Evolutionary conservation across 331 rosid species (phyloP).

Genomic region (Acacia pycnantha): DNA sequence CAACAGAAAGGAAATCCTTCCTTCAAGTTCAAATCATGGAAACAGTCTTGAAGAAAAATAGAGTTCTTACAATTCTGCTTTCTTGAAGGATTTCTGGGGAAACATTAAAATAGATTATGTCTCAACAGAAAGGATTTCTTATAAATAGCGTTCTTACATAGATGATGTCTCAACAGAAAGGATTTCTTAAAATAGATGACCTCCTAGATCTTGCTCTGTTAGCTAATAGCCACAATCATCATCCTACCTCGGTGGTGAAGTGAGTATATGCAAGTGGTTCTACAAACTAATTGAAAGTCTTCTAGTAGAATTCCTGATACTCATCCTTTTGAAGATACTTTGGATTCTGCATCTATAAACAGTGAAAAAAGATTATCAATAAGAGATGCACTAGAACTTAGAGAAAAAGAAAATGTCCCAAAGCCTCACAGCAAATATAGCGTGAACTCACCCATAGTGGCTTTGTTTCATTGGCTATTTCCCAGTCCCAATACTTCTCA

Average conservation of each 20-base stretch:
- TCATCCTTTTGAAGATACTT: slow-evolving; percentile 87
- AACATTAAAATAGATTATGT: no score
- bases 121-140: no score
- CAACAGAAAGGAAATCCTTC: background rate
- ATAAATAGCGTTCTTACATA: no score
- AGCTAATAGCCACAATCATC: slow-evolving; percentile 1
- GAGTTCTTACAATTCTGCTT: slow-evolving; percentile 86
- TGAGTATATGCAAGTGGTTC: slow-evolving; percentile 88
- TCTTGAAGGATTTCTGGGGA: slow-evolving; percentile 44
- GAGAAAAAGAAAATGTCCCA: background rate
- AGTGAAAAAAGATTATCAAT: background rate
- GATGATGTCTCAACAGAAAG: slow-evolving; percentile 29
- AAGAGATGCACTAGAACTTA: background rate
- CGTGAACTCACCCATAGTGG: slow-evolving; percentile 70
- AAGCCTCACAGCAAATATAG: background rate
- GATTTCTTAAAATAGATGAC: slow-evolving; percentile 48
- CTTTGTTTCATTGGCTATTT: slow-evolving; percentile 72
- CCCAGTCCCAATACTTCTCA: slow-evolving; percentile 85
- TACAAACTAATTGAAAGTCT: slow-evolving; percentile 80
- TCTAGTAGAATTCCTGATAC: slow-evolving; percentile 89
- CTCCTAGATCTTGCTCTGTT: background rate
- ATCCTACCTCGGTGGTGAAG: slow-evolving; percentile 88
- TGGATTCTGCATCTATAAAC: slow-evolving; percentile 74
- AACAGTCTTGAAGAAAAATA: background rate
- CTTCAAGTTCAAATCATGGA: background rate